Percentiles rank a stretch among this genome's conserved stretches.
Conservation (phyloP, 78 protist genomes). For the Dictyostelium discoideum region dicty_2.7 NC_007088.5:7372501-7373000, state of each 20-base stretch:
- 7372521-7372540: conserved; percentile 91
- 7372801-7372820: not conserved
- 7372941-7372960: not conserved
- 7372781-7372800: not conserved
- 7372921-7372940: too few species aligned
- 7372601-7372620: conserved; percentile 95
- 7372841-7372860: too few species aligned
- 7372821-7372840: not conserved
- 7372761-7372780: not conserved
- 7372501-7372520: conserved; percentile 68
- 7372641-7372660: conserved; percentile 87
- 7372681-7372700: not conserved
- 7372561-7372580: conserved; percentile 95
- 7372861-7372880: too few species aligned
- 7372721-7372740: not conserved
- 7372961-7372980: not conserved
- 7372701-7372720: not conserved
- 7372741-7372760: not conserved
- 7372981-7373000: not conserved
- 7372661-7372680: conserved; percentile 28
- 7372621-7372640: conserved; percentile 83
- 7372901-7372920: too few species aligned
- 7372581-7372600: conserved; percentile 96
- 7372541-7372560: conserved; percentile 87
- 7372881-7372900: too few species aligned